phyloP scores from a whole-genome alignment of 2,329 filamentous ascomycete genomes.

The Xylaria sp. region DNA sequence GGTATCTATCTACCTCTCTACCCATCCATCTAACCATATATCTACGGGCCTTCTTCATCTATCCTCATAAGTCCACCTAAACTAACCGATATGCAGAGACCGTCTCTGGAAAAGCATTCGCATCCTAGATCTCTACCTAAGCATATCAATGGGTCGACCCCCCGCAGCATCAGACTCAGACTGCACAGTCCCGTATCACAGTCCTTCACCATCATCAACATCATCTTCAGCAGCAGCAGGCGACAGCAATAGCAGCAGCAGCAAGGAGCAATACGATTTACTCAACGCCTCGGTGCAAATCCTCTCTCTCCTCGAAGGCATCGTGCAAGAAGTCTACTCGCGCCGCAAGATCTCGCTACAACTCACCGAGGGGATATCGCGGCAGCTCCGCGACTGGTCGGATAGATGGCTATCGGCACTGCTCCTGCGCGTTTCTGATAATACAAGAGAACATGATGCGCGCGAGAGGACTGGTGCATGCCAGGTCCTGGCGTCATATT shows the following conservation, averaged over 20 bases:
- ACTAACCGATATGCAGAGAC: slow-evolving; percentile 40
- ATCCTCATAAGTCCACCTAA: no score
- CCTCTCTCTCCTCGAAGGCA: slow-evolving; percentile 55
- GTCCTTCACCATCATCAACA: no score
- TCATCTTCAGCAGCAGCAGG: no score
- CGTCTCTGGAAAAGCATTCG: slow-evolving; percentile 61
- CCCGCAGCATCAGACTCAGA: slow-evolving; percentile 60
- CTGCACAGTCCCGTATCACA: slow-evolving; percentile 57
- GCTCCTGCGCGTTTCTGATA: no score
- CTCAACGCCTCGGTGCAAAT: slow-evolving; percentile 60
- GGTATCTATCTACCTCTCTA: slow-evolving; percentile 31
- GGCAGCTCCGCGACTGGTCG: slow-evolving; percentile 59
- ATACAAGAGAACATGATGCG: slow-evolving; percentile 35
- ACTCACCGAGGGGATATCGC: slow-evolving; percentile 59
- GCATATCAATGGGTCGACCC: slow-evolving; percentile 60
- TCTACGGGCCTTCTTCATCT: no score
- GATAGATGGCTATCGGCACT: slow-evolving; percentile 53
- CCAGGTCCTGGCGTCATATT: slow-evolving; percentile 58
- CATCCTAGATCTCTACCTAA: slow-evolving; percentile 58
- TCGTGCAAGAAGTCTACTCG: slow-evolving; percentile 60
- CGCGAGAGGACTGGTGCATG: slow-evolving; percentile 52
- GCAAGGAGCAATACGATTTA: slow-evolving; percentile 50
- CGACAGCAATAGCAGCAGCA: slow-evolving; percentile 45
- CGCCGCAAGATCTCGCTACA: slow-evolving; percentile 58
- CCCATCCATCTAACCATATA: no score